Evolutionary conservation across 2,329 filamentous ascomycete species (phyloP), one percentile per base, ranked within the genome.

Genomic region (Aspergillus pseudoviridinutans): DNA sequence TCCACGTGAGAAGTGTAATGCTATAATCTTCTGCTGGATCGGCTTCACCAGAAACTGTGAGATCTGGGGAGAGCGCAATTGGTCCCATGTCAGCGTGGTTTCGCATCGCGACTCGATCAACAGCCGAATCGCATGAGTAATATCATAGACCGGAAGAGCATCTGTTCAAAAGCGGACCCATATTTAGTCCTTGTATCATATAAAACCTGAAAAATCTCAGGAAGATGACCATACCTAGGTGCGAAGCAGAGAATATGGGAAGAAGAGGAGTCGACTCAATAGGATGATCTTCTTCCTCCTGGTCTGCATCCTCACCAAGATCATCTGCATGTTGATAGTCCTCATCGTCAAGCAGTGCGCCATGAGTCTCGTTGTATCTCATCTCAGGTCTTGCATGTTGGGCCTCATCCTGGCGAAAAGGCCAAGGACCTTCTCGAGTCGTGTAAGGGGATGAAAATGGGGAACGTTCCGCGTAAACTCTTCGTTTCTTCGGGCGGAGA

Each of bases 21-120:
- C 81, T 59, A 88, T 87, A 61, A 97, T 92, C 72, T 93, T 89
- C 71, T 94, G 89, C 74, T 94, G 91, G 79, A 97, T 94, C 2
- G 93, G 93, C 79, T 97, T 97, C 70, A 97, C 84, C 38, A 97
- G 83, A 72, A 97, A 97, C 71, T 96, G 92, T 17, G 92, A 96
- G 56, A 97, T 88, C 72, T 97, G 93, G 3, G 93, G 93, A n/a
- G 92, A 96, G 62, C 92, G 86, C 61, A 97, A 81, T 73, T 97
- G 93, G 63, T 97, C 93, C 92, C 92, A 97, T 17, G 91, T 88
- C 52, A 97, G 78, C 0, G 91, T 93, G 1, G 92, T 97, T 78
- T 97, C 93, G 74, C 91, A 96, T 70, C 90, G 87, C 58, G 90
- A 83, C 64, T 90, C 84, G 59, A 97, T 87, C 56, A 97, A 83